Percentiles rank a stretch among this genome's conserved stretches.
These are phyloP conservation scores for Pichia sp. DNA, from an alignment of 1,139 yeast species.

Conservation along the genomic window DNA sequence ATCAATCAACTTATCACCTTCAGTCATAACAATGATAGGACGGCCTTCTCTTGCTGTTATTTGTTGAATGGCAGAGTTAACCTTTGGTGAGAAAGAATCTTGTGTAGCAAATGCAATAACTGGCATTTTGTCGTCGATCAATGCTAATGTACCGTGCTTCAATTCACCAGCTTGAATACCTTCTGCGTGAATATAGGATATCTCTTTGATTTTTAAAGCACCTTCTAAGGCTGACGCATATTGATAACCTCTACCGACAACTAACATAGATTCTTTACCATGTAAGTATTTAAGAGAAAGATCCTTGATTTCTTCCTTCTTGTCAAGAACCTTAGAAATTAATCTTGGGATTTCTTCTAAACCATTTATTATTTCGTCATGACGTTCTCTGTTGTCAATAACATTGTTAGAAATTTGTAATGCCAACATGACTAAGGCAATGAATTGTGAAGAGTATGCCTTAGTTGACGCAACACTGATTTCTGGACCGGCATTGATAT, in stretches of 20 bases:
- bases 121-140: slow-evolving; percentile 92
- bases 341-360: slow-evolving; percentile 83
- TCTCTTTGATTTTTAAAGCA: slow-evolving; percentile 96
- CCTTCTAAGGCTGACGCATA: slow-evolving; percentile 98
- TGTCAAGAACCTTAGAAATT: slow-evolving; percentile 70
- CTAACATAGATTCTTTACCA: slow-evolving; percentile 80
- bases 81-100: slow-evolving; percentile 96
- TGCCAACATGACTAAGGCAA: slow-evolving; percentile 97
- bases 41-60: slow-evolving; percentile 97
- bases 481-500: slow-evolving; percentile 99
- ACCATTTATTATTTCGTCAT: slow-evolving; percentile 83
- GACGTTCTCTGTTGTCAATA: slow-evolving; percentile 72
- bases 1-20: slow-evolving; percentile 69
- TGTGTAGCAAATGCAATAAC: slow-evolving; percentile 97
- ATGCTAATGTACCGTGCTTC: slow-evolving; percentile 97
- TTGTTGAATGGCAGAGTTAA: slow-evolving; percentile 94
- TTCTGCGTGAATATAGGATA: slow-evolving; percentile 98
- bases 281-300: slow-evolving; percentile 73
- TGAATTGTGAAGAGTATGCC: slow-evolving; percentile 97
- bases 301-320: slow-evolving; percentile 71
- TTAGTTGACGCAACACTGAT: slow-evolving; percentile 99
- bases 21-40: slow-evolving; percentile 92
- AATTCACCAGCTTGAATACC: slow-evolving; percentile 99
- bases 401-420: slow-evolving; percentile 91
- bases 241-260: slow-evolving; percentile 97